Evolutionary conservation across 192 early-diverging fungal species (phyloP).

Genomic region (Geranomyces michiganensis): DNA sequence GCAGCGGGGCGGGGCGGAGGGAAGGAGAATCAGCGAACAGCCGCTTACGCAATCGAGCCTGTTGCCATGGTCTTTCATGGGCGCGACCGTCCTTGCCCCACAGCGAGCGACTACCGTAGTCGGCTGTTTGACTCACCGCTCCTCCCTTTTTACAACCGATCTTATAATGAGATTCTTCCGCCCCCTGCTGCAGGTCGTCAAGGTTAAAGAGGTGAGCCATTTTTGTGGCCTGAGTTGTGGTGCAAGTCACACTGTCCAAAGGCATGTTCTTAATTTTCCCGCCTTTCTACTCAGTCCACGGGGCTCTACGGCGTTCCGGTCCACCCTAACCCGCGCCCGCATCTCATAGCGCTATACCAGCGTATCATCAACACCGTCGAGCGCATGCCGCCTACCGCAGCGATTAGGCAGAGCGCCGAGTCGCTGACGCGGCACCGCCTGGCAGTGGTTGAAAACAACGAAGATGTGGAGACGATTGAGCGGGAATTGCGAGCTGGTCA

Average conservation of each 20-base stretch:
- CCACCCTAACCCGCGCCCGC: slow-evolving; percentile 82
- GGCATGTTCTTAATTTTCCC: background rate
- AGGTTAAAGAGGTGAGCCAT: slow-evolving; percentile 28
- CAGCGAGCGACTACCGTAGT: too few relatives aligned
- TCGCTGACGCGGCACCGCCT: slow-evolving; percentile 77
- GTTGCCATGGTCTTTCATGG: too few relatives aligned
- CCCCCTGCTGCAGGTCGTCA: slow-evolving; percentile 29
- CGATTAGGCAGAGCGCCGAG: slow-evolving; percentile 82
- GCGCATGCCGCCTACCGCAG: slow-evolving; percentile 73
- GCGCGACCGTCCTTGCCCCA: too few relatives aligned
- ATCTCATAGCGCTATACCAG: slow-evolving; percentile 82
- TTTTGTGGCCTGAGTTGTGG: too few relatives aligned
- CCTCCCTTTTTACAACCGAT: background rate
- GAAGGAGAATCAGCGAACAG: too few relatives aligned
- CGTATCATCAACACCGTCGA: slow-evolving; percentile 72
- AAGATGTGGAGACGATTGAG: slow-evolving; percentile 79
- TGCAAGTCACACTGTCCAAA: too few relatives aligned
- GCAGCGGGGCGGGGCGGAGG: too few relatives aligned
- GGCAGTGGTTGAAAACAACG: slow-evolving; percentile 71
- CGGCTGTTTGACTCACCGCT: too few relatives aligned
- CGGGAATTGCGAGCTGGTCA: slow-evolving; percentile 74
- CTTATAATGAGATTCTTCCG: slow-evolving; percentile 30
- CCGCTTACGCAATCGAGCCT: too few relatives aligned
- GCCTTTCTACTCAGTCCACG: slow-evolving; percentile 58
- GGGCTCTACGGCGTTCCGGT: slow-evolving; percentile 85